phyloP scores from a whole-genome alignment of 257 asterid species.

The Capsicum rhomboideum region DNA sequence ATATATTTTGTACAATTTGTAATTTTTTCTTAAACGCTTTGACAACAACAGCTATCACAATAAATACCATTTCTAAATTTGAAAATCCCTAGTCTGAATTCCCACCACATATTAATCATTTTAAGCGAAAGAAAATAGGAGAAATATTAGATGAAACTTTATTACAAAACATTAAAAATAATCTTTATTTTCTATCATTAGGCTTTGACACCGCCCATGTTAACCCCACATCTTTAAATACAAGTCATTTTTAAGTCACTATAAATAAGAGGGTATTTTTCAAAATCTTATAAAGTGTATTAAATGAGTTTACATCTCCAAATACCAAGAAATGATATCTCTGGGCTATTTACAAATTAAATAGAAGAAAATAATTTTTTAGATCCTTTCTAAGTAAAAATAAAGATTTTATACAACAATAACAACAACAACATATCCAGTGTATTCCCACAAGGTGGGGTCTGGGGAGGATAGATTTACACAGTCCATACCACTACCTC shows the following conservation, averaged over 20 bases:
- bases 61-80: not conserved
- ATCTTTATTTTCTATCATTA: not conserved
- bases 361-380: no score
- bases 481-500: no score
- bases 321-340: no score
- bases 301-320: not conserved
- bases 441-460: no score
- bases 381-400: no score
- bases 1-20: not conserved
- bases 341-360: no score
- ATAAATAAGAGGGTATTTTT: not conserved
- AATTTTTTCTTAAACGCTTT: not conserved
- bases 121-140: not conserved
- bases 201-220: not conserved
- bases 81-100: not conserved
- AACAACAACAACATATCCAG: no score
- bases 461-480: no score
- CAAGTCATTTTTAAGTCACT: not conserved
- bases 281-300: not conserved
- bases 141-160: not conserved
- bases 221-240: conserved; percentile 1
- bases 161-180: not conserved
- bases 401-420: no score
- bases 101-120: not conserved
- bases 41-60: not conserved